Evolutionary conservation across 2,329 filamentous ascomycete genomes (phyloP).

Genomic region (Fusarium virguliforme): DNA sequence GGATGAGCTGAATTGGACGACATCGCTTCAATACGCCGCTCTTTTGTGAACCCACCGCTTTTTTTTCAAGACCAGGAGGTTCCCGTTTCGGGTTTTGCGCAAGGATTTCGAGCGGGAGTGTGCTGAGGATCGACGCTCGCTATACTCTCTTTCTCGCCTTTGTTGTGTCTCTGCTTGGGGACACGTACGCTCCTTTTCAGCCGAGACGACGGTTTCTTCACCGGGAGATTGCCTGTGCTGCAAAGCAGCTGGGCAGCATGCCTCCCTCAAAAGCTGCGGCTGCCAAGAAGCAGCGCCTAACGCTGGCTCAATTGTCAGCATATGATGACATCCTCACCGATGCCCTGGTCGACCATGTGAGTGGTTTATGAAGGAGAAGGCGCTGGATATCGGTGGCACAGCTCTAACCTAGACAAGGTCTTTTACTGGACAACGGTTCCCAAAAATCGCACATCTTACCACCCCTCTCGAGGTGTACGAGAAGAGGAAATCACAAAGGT

Average conservation of each 20-base stretch:
- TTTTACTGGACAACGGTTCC: conserved; percentile 98
- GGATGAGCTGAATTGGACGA: conserved; percentile 46
- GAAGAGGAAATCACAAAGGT: conserved; percentile 75
- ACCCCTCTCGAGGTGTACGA: conserved; percentile 84
- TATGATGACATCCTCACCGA: conserved; percentile 98
- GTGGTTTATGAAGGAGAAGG: conserved; percentile 55
- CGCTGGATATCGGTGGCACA: conserved; percentile 24
- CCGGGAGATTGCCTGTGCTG: conserved; percentile 3
- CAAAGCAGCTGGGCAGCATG: conserved; percentile 50
- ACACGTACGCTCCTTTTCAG: conserved; percentile 46
- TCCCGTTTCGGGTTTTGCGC: not conserved
- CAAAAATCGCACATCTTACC: conserved; percentile 92
- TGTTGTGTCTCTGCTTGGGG: conserved; percentile 30
- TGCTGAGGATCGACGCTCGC: conserved; percentile 31
- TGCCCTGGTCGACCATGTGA: conserved; percentile 93
- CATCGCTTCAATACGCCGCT: conserved; percentile 33
- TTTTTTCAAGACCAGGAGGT: conserved; percentile 2
- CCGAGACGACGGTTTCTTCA: conserved; percentile 15
- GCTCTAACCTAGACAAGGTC: conserved; percentile 69
- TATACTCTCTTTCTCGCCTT: conserved; percentile 35
- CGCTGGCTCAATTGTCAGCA: conserved; percentile 87
- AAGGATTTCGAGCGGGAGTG: conserved; percentile 15
- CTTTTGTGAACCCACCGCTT: conserved; percentile 25
- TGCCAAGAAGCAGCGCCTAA: conserved; percentile 80
- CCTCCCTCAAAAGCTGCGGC: conserved; percentile 56